These are phyloP conservation scores for Phytopythium boreale DNA, from an alignment of 352 stramenopile genomes.

Conservation along the genomic window DNA sequence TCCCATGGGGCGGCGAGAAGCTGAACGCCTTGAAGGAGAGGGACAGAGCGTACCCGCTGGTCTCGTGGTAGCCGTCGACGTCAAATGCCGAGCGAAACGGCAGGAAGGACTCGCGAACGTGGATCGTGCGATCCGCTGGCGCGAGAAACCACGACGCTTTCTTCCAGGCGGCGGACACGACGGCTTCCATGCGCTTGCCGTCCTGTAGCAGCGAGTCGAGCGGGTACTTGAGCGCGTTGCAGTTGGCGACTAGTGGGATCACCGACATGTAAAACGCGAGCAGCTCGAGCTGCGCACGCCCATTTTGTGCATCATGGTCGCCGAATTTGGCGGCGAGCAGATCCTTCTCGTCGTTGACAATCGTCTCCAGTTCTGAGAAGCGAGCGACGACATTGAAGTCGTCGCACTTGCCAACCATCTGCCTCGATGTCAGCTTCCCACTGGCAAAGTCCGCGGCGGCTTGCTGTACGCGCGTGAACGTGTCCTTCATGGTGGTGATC, in stretches of 20 bases:
- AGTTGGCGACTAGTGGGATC: conserved; percentile 40
- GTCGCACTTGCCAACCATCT: conserved; percentile 49
- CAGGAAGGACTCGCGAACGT: conserved; percentile 28
- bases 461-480: conserved; percentile 31
- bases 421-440: conserved; percentile 27
- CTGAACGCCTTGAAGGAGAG: conserved; percentile 40
- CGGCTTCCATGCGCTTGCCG: conserved; percentile 19
- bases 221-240: conserved; percentile 50
- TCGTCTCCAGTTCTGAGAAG: conserved; percentile 47
- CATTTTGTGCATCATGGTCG: conserved; percentile 20
- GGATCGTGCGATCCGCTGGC: conserved; percentile 21
- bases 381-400: conserved; percentile 37
- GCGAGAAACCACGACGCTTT: conserved; percentile 30
- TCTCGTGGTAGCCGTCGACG: conserved; percentile 7
- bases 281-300: conserved; percentile 24
- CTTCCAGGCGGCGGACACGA: conserved; percentile 19
- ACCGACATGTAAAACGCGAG: conserved; percentile 46
- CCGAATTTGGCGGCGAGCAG: conserved; percentile 34
- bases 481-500: conserved; percentile 46
- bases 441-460: conserved; percentile 27
- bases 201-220: conserved; percentile 32
- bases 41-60: conserved; percentile 14
- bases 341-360: conserved; percentile 33
- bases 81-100: conserved; percentile 31
- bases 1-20: conserved; percentile 24